These are phyloP conservation scores for Ehretia macrophylla DNA, from an alignment of 257 asterid species.

Conservation along the genomic window DNA sequence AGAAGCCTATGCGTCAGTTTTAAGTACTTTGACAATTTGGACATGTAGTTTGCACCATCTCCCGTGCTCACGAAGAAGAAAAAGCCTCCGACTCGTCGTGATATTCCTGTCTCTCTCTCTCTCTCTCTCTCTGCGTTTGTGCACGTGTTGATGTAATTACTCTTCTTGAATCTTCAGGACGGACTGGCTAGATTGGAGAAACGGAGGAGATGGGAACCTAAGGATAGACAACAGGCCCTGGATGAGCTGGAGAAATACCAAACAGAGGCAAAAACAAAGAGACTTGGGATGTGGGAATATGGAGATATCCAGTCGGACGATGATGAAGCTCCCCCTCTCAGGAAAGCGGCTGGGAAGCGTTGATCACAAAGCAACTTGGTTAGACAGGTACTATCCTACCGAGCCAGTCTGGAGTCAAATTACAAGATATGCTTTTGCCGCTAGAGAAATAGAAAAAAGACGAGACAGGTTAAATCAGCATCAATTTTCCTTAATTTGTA, in stretches of 20 bases:
- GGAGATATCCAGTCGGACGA: slow-evolving; percentile 10
- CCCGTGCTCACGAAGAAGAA: too few species aligned
- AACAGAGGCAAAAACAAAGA: neutral
- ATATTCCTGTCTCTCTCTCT: too few species aligned
- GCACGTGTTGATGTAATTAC: neutral
- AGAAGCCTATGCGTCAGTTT: too few species aligned
- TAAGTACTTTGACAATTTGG: too few species aligned
- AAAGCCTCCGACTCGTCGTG: too few species aligned
- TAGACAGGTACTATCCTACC: too few species aligned
- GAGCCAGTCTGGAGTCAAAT: too few species aligned
- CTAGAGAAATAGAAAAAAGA: neutral
- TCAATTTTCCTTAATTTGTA: neutral
- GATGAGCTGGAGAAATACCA: slow-evolving; percentile 7
- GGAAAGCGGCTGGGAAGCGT: slow-evolving; percentile 2
- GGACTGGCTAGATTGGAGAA: slow-evolving; percentile 13
- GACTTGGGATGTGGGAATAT: slow-evolving; percentile 13
- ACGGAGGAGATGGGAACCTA: slow-evolving; percentile 5
- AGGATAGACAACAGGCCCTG: neutral
- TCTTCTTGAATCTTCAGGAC: neutral
- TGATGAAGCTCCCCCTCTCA: neutral
- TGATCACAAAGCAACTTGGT: neutral
- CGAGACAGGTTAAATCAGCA: neutral
- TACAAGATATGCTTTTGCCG: neutral
- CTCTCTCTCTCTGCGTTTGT: neutral
- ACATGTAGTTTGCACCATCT: too few species aligned